phyloP scores from a whole-genome alignment of 495 filamentous ascomycete genomes.

The Aspergillus indologenus region DNA sequence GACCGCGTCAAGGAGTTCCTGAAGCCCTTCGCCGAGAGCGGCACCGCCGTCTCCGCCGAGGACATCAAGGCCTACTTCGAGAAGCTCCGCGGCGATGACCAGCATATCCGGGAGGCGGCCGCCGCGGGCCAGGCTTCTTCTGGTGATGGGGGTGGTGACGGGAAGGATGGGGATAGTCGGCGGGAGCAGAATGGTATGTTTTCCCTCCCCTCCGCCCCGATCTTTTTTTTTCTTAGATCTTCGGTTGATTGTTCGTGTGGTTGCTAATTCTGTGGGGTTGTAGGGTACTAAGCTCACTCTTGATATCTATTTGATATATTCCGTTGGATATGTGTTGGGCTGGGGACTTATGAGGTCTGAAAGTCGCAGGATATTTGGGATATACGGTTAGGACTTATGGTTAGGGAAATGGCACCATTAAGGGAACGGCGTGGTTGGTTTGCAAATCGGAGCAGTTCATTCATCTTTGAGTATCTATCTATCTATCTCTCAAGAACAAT shows the following conservation, averaged over 20 bases:
- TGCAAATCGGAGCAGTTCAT: too few species aligned
- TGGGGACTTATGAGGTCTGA: too few species aligned
- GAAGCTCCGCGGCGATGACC: conserved; percentile 81
- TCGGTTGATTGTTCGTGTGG: not conserved
- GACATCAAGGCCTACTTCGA: conserved; percentile 97
- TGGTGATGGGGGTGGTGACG: conserved; percentile 14
- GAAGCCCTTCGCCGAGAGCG: conserved; percentile 87
- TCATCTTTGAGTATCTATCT: too few species aligned
- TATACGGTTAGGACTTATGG: too few species aligned
- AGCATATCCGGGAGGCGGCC: conserved; percentile 48
- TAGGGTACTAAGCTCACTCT: not conserved
- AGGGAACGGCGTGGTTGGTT: too few species aligned
- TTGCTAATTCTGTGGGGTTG: not conserved
- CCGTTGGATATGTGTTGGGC: too few species aligned
- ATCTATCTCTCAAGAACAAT: too few species aligned
- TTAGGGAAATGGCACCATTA: too few species aligned
- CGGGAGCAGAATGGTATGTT: conserved; percentile 41
- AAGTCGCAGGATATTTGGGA: too few species aligned
- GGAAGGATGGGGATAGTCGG: conserved; percentile 23
- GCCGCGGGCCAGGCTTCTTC: conserved; percentile 28
- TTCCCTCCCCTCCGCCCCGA: too few species aligned
- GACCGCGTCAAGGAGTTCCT: conserved; percentile 92
- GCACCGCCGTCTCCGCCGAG: conserved; percentile 80
- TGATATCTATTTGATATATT: too few species aligned
- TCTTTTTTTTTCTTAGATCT: not conserved